Evolutionary conservation across 1,284 basidiomycete genomes (phyloP), one percentile per base, ranked within the genome.

Genomic region (Schizophyllum commune): DNA sequence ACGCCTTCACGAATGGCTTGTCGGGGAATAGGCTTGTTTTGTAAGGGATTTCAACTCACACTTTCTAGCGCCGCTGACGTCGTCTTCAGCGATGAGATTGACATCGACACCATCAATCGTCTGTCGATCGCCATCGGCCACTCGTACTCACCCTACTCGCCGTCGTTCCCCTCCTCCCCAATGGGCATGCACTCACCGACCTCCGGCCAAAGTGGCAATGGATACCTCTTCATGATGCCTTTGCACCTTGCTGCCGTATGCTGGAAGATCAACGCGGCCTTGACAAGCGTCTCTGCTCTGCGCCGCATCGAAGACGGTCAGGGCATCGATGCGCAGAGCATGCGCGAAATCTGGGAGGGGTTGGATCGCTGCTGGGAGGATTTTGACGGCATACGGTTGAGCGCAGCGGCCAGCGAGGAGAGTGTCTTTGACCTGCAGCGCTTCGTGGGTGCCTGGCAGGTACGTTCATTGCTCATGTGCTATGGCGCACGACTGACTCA

Each of bases 291-390:
- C 15, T 84, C 83, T 62, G 91, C 92, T 4, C 81, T 82, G 21
- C 81, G 82, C 56, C 75, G 79, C 20, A 79, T 81, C 1, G 78
- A 81, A 63, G 74, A 79, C 4, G 77, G 79, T 54, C 71, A 73
- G 20, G 66, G 76, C 5, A 75, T 94, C 51, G 83, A 90, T 67
- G 83, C 82, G 20, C 76, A 81, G 32, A 77, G 79, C 2, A 78
- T 95, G 68, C 77, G 83, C 32, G 80, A 85, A 60, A 85, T 90
- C 9, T 96, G 93, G 94, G 83, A 86, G 20, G 81, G 81, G n/a
- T 81, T 96, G 9, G 90, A 92, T 64, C 76, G 75, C 33, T 90
- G 84, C 63, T 94, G 91, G 91, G 82, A 88, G 55, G 89, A 92
- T 60, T 86, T 95, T 61, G 91, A 92, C 47, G 72, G 72, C 11